Evolutionary conservation across 306 rosid genomes (phyloP), one percentile per base, ranked within the genome.

Genomic region (Lathyrus aphaca): DNA sequence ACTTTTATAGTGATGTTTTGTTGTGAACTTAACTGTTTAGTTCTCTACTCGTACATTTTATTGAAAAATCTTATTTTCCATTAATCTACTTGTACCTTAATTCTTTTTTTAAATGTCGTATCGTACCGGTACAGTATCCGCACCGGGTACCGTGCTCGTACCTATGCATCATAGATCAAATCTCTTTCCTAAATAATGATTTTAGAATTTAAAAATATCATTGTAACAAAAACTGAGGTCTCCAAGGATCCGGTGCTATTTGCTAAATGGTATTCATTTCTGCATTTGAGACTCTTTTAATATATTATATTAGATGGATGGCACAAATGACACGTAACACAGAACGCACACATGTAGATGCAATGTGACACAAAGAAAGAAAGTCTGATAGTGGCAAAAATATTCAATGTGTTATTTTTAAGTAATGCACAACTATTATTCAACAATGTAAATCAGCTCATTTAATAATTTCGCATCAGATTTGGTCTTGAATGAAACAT

Each of bases 361-460:
- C 4, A 21, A 69, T 48, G 21, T 17, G 10, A 16, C 25, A 16
- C 25, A 65, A 6, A 51, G 71, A 42, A 51, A 49, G 59, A 30
- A 62, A 39, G 72, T 69, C 43, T 49, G 59, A 66, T 58, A 37
- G 21, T 51, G 44, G 48, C 61, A 56, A n/a, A 62, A n/a, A n/a
- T n/a, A n/a, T n/a, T n/a, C n/a, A n/a, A n/a, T n/a, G n/a, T n/a
- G n/a, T n/a, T n/a, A n/a, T n/a, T n/a, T n/a, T n/a, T n/a, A n/a
- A n/a, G n/a, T n/a, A n/a, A n/a, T n/a, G n/a, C 46, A 39, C 19
- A 25, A 35, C 23, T 63, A 46, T 68, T 37, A 55, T 15, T 10
- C 55, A 74, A 39, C 29, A 56, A 56, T 18, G 25, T 29, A 49
- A 69, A 49, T 27, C 64, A 45, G n/a, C 39, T 48, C 38, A 53